Percentiles rank a stretch among this genome's conserved stretches.
Evolutionary conservation across 768 basidiomycete species (phyloP).

Genomic region (Boletellus sp.): DNA sequence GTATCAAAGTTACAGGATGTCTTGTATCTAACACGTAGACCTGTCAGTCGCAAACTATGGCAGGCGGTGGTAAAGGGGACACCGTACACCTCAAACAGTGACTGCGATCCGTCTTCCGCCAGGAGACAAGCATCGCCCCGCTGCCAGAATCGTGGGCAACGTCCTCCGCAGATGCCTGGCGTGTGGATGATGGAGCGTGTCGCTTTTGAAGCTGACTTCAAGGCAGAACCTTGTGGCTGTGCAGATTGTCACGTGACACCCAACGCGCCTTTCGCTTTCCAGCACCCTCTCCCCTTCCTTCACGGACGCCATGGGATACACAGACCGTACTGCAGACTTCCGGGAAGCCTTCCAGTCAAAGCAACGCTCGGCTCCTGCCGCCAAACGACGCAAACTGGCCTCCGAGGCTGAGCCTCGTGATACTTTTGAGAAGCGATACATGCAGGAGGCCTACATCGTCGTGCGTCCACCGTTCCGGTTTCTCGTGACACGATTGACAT

Average conservation of each 20-base stretch:
- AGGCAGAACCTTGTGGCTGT: not conserved
- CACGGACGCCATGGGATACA: slow-evolving; percentile 46
- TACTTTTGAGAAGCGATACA: slow-evolving; percentile 59
- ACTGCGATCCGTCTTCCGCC: slow-evolving; percentile 39
- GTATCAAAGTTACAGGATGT: too few relatives aligned
- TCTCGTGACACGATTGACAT: not conserved
- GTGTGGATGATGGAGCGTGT: too few relatives aligned
- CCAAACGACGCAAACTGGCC: slow-evolving; percentile 48
- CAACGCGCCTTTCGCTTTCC: not conserved
- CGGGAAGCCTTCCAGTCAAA: slow-evolving; percentile 47
- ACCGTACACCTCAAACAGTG: slow-evolving; percentile 75
- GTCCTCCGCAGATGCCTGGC: too few relatives aligned
- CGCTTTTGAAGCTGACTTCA: too few relatives aligned
- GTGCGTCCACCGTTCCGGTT: slow-evolving; percentile 33
- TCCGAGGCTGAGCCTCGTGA: slow-evolving; percentile 37
- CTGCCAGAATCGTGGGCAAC: slow-evolving; percentile 10
- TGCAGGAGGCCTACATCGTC: slow-evolving; percentile 73
- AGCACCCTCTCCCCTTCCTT: not conserved
- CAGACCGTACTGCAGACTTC: slow-evolving; percentile 63
- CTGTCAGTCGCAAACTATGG: slow-evolving; percentile 53
- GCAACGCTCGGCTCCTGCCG: slow-evolving; percentile 38
- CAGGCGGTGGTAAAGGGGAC: slow-evolving; percentile 48
- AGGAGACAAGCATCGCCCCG: slow-evolving; percentile 18
- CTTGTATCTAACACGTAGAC: not conserved
- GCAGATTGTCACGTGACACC: slow-evolving; percentile 23